Evolutionary conservation across 768 basidiomycete species (phyloP), one percentile per base, ranked within the genome.

Genomic region (Tulasnella sp.): DNA sequence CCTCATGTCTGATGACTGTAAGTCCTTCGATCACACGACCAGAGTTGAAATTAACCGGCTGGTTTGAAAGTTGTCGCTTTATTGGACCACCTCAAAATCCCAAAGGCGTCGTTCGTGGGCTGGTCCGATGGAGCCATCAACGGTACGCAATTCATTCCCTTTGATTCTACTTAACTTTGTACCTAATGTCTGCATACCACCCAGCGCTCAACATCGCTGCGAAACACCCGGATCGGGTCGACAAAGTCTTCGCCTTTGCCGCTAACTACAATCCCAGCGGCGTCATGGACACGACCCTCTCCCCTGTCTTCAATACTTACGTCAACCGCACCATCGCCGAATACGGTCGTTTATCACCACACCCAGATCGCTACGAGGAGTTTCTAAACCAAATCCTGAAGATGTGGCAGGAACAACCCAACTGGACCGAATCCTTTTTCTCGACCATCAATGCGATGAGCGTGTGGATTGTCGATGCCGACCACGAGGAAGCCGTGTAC

Each of bases 211-310:
- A 77, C 76, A 48, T 54, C 28, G 76, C 76, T 8, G 37, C 75
- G 37, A 76, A 76, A 46, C 75, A 76, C 46, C 75, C 75, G 4
- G 5, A 7, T 1, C 42, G 75, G 1, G 75, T 77, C 41, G 76
- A 77, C n/a, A 77, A 64, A 64, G 58, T 41, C 28, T 77, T 77
- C 50, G 76, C 76, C 24, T 77, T 50, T n/a, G 46, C 76, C n/a
- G 76, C 76, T n/a, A 77, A 77, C 58, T 77, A 77, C 54, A 77
- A 77, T 22, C 24, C 46, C 11, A 77, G 76, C 34, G 76, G 76
- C 58, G 76, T 77, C 46, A 77, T 77, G 76, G 76, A 77, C 54
- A 58, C 48, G 7, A 77, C 28, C 58, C n/a, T 28, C 24, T 44
- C 41, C 6, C 9, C 28, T 3, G 76, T 77, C 37, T 77, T 77